Percentiles rank a stretch among this genome's conserved stretches.
phyloP scores from a whole-genome alignment of 2,329 filamentous ascomycete species.

The Pseudocercospora musae region DNA sequence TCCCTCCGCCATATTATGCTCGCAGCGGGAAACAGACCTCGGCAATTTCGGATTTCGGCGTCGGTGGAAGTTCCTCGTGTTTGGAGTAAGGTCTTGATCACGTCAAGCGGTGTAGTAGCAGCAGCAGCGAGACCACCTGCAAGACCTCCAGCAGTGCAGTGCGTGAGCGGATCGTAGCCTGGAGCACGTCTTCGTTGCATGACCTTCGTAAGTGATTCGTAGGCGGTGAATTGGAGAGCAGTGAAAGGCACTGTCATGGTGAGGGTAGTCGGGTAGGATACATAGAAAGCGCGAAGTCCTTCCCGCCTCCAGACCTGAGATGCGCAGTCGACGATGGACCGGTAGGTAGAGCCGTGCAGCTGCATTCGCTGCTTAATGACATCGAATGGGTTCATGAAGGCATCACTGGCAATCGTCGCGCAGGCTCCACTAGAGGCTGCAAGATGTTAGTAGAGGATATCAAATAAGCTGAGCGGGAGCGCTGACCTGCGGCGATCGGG shows the following conservation, averaged over 20 bases:
- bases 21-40: constrained; percentile 74
- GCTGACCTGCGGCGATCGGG: constrained; percentile 80
- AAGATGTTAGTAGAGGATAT: constrained; percentile 7
- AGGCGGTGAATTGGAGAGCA: constrained; percentile 93
- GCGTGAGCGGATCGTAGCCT: constrained; percentile 85
- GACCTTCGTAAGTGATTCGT: constrained; percentile 90
- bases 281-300: constrained; percentile 88
- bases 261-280: constrained; percentile 95
- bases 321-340: constrained; percentile 82
- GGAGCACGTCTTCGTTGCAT: constrained; percentile 63
- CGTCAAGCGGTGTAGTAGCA: constrained; percentile 92
- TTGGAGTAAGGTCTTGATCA: constrained; percentile 96
- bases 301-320: constrained; percentile 82
- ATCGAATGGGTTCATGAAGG: constrained; percentile 98
- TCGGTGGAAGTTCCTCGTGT: constrained; percentile 83
- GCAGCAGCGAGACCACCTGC: constrained; percentile 92
- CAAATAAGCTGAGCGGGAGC: not conserved
- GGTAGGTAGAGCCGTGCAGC: constrained; percentile 91
- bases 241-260: constrained; percentile 99
- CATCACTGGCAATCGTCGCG: constrained; percentile 95
- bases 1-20: constrained; percentile 78
- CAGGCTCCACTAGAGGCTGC: constrained; percentile 87
- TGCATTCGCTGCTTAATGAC: constrained; percentile 99
- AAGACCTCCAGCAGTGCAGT: constrained; percentile 87
- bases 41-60: constrained; percentile 77